Conservation (phyloP, 495 filamentous ascomycete genomes). For the Neurospora sublineolata region DNA sequence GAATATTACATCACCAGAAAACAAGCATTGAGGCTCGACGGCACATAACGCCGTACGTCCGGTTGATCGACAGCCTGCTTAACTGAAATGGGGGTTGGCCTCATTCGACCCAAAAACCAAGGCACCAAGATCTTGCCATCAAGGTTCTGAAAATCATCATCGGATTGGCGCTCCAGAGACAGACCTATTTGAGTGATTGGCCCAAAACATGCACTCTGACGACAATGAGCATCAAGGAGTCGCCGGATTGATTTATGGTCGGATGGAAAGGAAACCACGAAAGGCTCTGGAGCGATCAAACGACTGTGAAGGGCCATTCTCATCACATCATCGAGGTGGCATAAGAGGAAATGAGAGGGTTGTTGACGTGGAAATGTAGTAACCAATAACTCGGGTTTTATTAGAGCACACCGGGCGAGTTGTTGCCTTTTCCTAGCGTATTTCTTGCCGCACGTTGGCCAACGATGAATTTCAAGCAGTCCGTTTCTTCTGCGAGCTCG, state of each 20-base stretch:
- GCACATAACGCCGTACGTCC: not conserved
- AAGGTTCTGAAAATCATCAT: not conserved
- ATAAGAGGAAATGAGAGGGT: not conserved
- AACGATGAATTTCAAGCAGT: not conserved
- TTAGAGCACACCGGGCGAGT: not conserved
- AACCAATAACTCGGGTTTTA: not conserved
- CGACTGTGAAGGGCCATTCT: not conserved
- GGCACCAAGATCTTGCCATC: not conserved
- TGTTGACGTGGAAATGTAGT: not conserved
- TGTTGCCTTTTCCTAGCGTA: not conserved
- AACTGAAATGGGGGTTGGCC: not conserved
- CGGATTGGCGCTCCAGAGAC: not conserved
- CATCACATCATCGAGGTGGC: not conserved
- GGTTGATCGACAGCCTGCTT: not conserved
- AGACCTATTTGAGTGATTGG: not conserved
- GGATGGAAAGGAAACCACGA: not conserved
- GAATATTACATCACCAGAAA: not conserved
- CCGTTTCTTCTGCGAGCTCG: not conserved
- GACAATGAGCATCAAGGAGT: not conserved
- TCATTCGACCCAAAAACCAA: not conserved
- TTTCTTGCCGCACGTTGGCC: not conserved
- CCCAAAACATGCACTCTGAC: not conserved
- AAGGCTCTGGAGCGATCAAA: not conserved
- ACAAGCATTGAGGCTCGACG: not conserved
- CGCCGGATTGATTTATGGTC: not conserved